Evolutionary conservation across 352 stramenopile species (phyloP).

Genomic region (Pythium volutum): DNA sequence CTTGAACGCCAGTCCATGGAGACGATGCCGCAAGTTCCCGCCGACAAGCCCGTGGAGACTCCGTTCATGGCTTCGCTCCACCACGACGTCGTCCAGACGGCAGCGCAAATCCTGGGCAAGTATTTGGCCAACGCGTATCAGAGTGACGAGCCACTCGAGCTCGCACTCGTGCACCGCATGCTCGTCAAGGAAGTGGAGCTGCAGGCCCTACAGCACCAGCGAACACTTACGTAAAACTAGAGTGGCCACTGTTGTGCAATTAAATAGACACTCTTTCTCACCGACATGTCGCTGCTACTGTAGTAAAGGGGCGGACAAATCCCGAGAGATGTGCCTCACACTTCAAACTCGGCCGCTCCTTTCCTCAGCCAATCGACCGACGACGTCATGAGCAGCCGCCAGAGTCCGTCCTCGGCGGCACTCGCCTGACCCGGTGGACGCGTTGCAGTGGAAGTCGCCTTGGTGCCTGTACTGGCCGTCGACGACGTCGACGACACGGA

Average conservation of each 20-base stretch:
- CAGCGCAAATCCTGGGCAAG: slow-evolving; percentile 25
- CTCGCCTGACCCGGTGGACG: neutral
- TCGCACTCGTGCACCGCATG: slow-evolving; percentile 33
- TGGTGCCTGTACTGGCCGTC: neutral
- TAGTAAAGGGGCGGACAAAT: too few species aligned
- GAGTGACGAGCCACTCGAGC: slow-evolving; percentile 20
- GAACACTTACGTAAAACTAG: neutral
- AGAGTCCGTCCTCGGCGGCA: slow-evolving; percentile 55
- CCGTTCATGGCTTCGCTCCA: slow-evolving; percentile 15
- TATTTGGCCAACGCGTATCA: slow-evolving; percentile 13
- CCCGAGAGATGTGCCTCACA: too few species aligned
- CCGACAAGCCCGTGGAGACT: neutral
- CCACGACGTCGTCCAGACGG: slow-evolving; percentile 28
- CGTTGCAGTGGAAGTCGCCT: slow-evolving; percentile 4
- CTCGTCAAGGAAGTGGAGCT: slow-evolving; percentile 32
- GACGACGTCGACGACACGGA: neutral
- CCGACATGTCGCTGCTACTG: neutral
- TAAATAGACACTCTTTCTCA: slow-evolving; percentile 15
- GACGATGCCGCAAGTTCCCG: neutral
- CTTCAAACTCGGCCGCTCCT: slow-evolving; percentile 34
- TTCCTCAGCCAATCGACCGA: slow-evolving; percentile 50
- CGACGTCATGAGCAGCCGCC: slow-evolving; percentile 77
- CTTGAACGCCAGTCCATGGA: slow-evolving; percentile 1
- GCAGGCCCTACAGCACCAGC: slow-evolving; percentile 18
- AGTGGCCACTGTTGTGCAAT: neutral